Evolutionary conservation across 306 rosid genomes (phyloP), one percentile per base, ranked within the genome.

Genomic region (Quercus robur): DNA sequence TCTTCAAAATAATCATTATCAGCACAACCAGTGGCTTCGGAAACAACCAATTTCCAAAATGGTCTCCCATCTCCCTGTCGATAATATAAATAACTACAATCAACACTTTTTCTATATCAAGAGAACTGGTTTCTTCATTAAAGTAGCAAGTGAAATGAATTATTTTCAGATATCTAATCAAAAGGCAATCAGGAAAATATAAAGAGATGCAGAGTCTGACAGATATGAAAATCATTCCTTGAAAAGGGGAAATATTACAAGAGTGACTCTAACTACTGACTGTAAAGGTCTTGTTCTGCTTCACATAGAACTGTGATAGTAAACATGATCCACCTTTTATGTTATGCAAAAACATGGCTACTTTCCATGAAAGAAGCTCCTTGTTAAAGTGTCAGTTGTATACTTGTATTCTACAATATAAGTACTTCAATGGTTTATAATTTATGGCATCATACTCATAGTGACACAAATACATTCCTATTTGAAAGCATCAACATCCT

Each of bases 11-110:
- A 95, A 80, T 78, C 86, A 72, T 81, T 78, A 80, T 93, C 83
- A 71, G 88, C 79, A 86, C 93, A 93, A 58, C 97, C 99, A 12
- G 97, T 95, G 81, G 99, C 97, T 84, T 95, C 92, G 46, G 99
- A 89, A 79, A 95, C 98, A 75, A 95, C 93, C 74, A 90, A 89
- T 84, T 88, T 95, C 99, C 99, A 95, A 85, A 95, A 95, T 59
- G 99, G 96, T 83, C 96, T 91, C 78, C 98, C 99, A 81, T 95
- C 99, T 81, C 99, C 99, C 99, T 95, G 83, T 71, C 72, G 67
- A 28, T 63, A 77, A 64, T 51, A 56, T 58, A 72, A 70, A 80
- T 52, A 21, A 55, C 54, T 7, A 61, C 63, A 62, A 28, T 31
- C 57, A 77, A 66, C 31, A 52, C 57, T 70, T 70, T 80, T 55